These are phyloP conservation scores for Microcos paniculata DNA, from an alignment of 345 rosid species.

Conservation along the genomic window DNA sequence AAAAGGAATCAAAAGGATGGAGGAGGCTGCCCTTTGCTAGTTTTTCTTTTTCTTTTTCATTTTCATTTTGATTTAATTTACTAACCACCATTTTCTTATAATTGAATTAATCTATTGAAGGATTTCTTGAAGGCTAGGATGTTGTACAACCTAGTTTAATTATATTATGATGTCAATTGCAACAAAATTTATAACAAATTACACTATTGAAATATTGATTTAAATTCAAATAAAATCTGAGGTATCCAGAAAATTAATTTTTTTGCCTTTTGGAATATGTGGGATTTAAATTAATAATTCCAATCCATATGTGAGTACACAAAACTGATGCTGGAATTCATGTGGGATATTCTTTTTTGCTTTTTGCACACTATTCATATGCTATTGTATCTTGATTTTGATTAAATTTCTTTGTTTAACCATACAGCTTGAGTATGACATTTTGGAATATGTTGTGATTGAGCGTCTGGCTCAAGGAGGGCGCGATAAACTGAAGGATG, in stretches of 20 bases:
- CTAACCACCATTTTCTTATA: background rate
- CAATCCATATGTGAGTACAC: background rate
- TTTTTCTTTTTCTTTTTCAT: background rate
- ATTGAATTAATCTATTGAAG: background rate
- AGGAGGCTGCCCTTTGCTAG: background rate
- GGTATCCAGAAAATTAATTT: background rate
- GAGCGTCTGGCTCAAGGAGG: slow-evolving; percentile 95
- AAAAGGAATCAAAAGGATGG: background rate
- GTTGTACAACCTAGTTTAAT: background rate
- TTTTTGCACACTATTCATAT: background rate
- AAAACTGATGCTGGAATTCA: background rate
- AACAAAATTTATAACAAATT: background rate
- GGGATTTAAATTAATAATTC: too few species aligned
- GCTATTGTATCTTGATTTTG: slow-evolving; percentile 15
- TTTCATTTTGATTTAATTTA: background rate
- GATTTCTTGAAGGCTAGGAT: background rate
- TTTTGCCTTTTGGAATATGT: too few species aligned
- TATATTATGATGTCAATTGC: background rate
- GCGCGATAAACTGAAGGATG: slow-evolving; percentile 96
- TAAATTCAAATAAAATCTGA: background rate
- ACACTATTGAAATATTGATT: background rate
- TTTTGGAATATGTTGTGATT: slow-evolving; percentile 96
- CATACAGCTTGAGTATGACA: slow-evolving; percentile 93
- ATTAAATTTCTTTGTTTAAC: slow-evolving; percentile 16
- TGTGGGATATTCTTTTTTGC: background rate